phyloP scores from a whole-genome alignment of 768 basidiomycete genomes.

The Megacollybia marginata region DNA sequence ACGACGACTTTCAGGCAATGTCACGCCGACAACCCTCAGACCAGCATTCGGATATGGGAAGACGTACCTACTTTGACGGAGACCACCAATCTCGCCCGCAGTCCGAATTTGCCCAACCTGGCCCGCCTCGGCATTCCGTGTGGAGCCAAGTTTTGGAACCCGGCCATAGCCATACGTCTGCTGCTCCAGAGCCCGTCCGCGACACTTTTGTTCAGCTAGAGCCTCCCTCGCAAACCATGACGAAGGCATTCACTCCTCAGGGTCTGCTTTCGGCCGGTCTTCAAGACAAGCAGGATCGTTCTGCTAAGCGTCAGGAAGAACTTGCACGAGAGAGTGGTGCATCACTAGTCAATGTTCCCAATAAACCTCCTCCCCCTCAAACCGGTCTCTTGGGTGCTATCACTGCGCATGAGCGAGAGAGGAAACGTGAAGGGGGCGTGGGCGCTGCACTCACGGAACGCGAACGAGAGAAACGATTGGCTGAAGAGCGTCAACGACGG shows the following conservation, averaged over 20 bases:
- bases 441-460: slow-evolving; percentile 93
- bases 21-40: slow-evolving; percentile 19
- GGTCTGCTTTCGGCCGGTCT: slow-evolving; percentile 92
- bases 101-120: slow-evolving; percentile 44
- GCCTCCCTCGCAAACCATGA: slow-evolving; percentile 62
- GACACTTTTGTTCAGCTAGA: slow-evolving; percentile 75
- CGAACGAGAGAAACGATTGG: slow-evolving; percentile 86
- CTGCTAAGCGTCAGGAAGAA: slow-evolving; percentile 93
- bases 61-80: slow-evolving; percentile 54
- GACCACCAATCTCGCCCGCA: slow-evolving; percentile 45
- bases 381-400: slow-evolving; percentile 94
- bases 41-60: slow-evolving; percentile 32
- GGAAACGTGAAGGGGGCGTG: slow-evolving; percentile 91
- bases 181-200: slow-evolving; percentile 28
- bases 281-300: slow-evolving; percentile 92
- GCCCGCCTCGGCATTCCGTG: slow-evolving; percentile 57
- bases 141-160: slow-evolving; percentile 90
- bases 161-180: slow-evolving; percentile 37
- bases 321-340: slow-evolving; percentile 86
- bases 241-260: slow-evolving; percentile 92
- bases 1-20: slow-evolving; percentile 32
- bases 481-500: slow-evolving; percentile 89
- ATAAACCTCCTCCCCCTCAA: slow-evolving; percentile 91
- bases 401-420: slow-evolving; percentile 89
- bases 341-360: slow-evolving; percentile 91